These are phyloP conservation scores for Aspergillus sp. DNA, from an alignment of 2,329 filamentous ascomycete species.

Conservation along the genomic window DNA sequence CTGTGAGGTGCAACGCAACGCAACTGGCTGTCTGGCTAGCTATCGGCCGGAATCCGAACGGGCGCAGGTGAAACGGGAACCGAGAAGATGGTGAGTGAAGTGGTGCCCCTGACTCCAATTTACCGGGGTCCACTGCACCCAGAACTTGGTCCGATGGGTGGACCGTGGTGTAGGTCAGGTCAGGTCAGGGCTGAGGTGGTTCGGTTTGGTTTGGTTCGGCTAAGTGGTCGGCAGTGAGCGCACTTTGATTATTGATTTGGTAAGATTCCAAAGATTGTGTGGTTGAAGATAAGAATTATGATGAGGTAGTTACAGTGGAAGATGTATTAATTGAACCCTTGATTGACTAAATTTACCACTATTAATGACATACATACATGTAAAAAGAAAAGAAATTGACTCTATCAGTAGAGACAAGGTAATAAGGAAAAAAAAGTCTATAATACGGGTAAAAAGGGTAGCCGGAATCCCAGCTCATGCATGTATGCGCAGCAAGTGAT, in stretches of 20 bases:
- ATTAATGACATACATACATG: slow-evolving; percentile 47
- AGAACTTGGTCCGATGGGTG: not conserved
- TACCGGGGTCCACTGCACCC: not conserved
- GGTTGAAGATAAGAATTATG: not conserved
- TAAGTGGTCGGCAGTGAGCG: not conserved
- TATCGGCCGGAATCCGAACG: not conserved
- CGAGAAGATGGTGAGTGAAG: too few species aligned
- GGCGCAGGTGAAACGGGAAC: not conserved
- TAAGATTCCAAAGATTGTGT: too few species aligned
- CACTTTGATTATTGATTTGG: too few species aligned
- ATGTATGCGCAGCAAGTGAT: slow-evolving; percentile 36
- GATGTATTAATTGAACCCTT: slow-evolving; percentile 29
- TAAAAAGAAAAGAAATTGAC: slow-evolving; percentile 40
- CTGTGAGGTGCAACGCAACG: not conserved
- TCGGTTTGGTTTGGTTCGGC: not conserved
- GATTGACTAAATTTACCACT: slow-evolving; percentile 41
- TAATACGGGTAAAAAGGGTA: slow-evolving; percentile 35
- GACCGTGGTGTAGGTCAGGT: not conserved
- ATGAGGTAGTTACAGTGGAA: not conserved
- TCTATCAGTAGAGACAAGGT: slow-evolving; percentile 35
- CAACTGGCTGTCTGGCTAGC: not conserved
- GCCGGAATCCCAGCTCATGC: slow-evolving; percentile 29
- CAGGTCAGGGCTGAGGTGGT: not conserved
- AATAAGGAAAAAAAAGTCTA: slow-evolving; percentile 41
- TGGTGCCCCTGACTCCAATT: slow-evolving; percentile 1